These are phyloP conservation scores for Ogataea trehaloabstinens DNA, from an alignment of 805 yeast species.

Conservation along the genomic window DNA sequence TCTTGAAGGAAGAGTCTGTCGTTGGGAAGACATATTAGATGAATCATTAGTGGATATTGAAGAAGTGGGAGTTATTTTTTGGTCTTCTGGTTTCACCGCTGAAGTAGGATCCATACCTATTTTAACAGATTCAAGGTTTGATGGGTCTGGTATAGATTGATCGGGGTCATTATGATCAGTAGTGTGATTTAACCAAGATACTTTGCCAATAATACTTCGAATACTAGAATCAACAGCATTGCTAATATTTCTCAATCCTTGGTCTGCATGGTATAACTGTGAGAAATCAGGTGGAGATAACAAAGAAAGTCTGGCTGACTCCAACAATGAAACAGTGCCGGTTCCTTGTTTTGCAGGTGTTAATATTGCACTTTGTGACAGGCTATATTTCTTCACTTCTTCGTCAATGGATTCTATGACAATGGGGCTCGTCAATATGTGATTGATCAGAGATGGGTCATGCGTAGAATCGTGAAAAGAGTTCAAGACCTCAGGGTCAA, in stretches of 20 bases:
- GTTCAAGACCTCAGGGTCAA: conserved; percentile 15
- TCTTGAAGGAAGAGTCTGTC: conserved; percentile 3
- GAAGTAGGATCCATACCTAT: conserved; percentile 23
- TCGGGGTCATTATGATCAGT: conserved; percentile 10
- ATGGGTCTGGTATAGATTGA: conserved; percentile 20
- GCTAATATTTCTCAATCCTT: conserved; percentile 34
- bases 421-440: conserved; percentile 21
- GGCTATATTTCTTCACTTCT: conserved; percentile 19
- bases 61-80: conserved; percentile 29
- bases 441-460: conserved; percentile 3
- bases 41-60: conserved; percentile 27
- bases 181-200: conserved; percentile 26
- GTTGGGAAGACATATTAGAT: conserved; percentile 5
- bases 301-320: conserved; percentile 13
- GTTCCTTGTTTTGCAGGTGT: not conserved
- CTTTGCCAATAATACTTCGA: conserved; percentile 32
- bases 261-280: conserved; percentile 33
- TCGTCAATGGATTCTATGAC: conserved; percentile 28
- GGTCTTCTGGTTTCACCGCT: conserved; percentile 12
- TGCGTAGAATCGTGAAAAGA: conserved; percentile 5
- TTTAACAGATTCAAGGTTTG: conserved; percentile 31
- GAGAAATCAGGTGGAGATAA: conserved; percentile 23
- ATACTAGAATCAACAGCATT: conserved; percentile 35
- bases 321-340: conserved; percentile 10
- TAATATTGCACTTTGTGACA: conserved; percentile 6